Conservation (phyloP, 148 eudicot species). For the Persicaria tinctoria region DNA sequence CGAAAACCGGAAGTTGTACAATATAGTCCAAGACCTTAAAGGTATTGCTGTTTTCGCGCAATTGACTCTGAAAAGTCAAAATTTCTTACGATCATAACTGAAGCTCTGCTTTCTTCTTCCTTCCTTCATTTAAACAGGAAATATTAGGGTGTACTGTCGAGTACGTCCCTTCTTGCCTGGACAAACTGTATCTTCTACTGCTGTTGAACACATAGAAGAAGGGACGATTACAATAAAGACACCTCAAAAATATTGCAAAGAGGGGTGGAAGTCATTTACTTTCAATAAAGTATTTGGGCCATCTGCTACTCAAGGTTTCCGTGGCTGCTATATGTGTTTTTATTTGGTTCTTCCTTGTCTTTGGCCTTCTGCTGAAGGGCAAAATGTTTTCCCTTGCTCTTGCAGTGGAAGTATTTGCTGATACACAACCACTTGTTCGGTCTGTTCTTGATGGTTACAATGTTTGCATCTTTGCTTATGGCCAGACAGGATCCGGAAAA, state of each 20-base stretch:
- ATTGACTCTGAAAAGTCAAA: not conserved
- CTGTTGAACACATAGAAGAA: conserved; percentile 56
- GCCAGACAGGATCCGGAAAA: conserved; percentile 98
- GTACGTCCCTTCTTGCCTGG: conserved; percentile 91
- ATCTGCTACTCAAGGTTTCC: conserved; percentile 74
- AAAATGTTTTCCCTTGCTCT: conserved; percentile 1
- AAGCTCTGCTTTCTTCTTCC: not conserved
- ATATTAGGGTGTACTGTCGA: conserved; percentile 91
- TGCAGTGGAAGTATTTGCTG: conserved; percentile 85
- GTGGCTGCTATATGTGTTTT: not conserved
- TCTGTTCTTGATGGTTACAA: conserved; percentile 97
- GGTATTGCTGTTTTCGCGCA: conserved; percentile 26
- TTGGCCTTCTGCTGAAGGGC: not conserved
- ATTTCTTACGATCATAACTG: not conserved
- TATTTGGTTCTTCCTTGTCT: not conserved
- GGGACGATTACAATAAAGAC: conserved; percentile 52
- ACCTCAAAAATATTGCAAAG: conserved; percentile 62
- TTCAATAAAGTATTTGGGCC: conserved; percentile 88
- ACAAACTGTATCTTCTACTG: conserved; percentile 33
- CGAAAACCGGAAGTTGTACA: conserved; percentile 88
- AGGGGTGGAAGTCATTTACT: conserved; percentile 65
- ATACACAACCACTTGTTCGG: conserved; percentile 84
- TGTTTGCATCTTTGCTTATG: conserved; percentile 95
- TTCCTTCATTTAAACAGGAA: conserved; percentile 39
- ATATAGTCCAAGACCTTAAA: conserved; percentile 92